Percentiles rank a stretch among this genome's conserved stretches.
Evolutionary conservation across 805 yeast genomes (phyloP).

Genomic region (Candida michaelii): DNA sequence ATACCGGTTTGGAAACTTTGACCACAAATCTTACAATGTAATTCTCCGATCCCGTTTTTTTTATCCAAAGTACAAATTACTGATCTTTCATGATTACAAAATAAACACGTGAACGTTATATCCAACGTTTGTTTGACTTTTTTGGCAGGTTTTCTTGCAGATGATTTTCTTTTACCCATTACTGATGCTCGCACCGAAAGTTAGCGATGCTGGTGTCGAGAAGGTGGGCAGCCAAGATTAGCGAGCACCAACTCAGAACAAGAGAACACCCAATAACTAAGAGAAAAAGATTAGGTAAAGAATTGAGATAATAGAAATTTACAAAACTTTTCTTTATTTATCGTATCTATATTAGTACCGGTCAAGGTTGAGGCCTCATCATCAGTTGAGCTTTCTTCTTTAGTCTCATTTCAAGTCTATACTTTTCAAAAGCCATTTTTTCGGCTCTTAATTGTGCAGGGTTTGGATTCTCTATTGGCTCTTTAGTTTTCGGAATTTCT

Average conservation of each 20-base stretch:
- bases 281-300: too few relatives aligned
- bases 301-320: too few relatives aligned
- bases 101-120: conserved; percentile 82
- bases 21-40: conserved; percentile 91
- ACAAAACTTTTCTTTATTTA: too few relatives aligned
- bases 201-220: too few relatives aligned
- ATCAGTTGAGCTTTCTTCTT: conserved; percentile 44
- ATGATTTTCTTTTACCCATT: conserved; percentile 80
- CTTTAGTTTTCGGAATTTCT: too few relatives aligned
- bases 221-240: too few relatives aligned
- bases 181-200: too few relatives aligned
- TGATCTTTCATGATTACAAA: conserved; percentile 93
- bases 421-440: conserved; percentile 44
- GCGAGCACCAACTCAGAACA: too few relatives aligned
- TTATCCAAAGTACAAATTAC: conserved; percentile 88
- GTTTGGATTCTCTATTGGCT: not conserved
- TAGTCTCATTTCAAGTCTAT: conserved; percentile 46
- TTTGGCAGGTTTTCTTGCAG: conserved; percentile 73
- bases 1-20: conserved; percentile 89
- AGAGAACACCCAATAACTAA: too few relatives aligned
- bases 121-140: conserved; percentile 76
- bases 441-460: conserved; percentile 23
- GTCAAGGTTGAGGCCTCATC: conserved; percentile 23
- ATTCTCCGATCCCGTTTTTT: conserved; percentile 76
- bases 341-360: too few relatives aligned